Percentiles rank a stretch among this genome's conserved stretches.
phyloP scores from a whole-genome alignment of 371 early-diverging fungal species.

The Haplosporangium sp. region DNA sequence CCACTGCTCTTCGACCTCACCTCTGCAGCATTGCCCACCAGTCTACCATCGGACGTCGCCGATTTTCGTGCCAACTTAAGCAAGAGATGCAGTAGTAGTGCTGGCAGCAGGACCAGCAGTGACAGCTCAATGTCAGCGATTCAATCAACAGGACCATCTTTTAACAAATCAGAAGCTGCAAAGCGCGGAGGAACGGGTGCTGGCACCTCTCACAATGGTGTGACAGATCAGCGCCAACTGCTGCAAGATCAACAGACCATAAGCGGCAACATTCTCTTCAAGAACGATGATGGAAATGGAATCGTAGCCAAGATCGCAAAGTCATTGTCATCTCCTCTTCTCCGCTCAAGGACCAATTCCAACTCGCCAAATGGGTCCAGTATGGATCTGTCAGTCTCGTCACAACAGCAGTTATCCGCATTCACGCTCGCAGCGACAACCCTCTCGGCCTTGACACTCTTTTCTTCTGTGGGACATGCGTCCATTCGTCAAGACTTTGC shows the following conservation, averaged over 20 bases:
- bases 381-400: slow-evolving; percentile 5
- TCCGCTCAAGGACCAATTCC: slow-evolving; percentile 1
- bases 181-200: not conserved
- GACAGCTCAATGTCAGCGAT: not conserved
- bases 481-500: slow-evolving; percentile 3
- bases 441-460: slow-evolving; percentile 26
- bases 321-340: slow-evolving; percentile 31
- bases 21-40: slow-evolving; percentile 28
- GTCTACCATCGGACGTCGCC: not conserved
- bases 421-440: slow-evolving; percentile 40
- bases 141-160: not conserved
- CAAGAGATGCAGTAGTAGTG: not conserved
- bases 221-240: not conserved
- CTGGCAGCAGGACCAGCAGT: not conserved
- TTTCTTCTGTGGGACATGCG: slow-evolving; percentile 33
- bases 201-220: not conserved
- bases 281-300: not conserved
- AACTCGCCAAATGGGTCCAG: slow-evolving; percentile 23
- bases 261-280: not conserved
- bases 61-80: not conserved
- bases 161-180: too few relatives aligned
- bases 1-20: slow-evolving; percentile 42
- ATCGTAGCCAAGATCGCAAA: slow-evolving; percentile 44
- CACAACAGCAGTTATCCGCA: slow-evolving; percentile 32
- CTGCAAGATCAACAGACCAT: not conserved